phyloP scores from a whole-genome alignment of 768 basidiomycete species.

The Trametes sanguinea region DNA sequence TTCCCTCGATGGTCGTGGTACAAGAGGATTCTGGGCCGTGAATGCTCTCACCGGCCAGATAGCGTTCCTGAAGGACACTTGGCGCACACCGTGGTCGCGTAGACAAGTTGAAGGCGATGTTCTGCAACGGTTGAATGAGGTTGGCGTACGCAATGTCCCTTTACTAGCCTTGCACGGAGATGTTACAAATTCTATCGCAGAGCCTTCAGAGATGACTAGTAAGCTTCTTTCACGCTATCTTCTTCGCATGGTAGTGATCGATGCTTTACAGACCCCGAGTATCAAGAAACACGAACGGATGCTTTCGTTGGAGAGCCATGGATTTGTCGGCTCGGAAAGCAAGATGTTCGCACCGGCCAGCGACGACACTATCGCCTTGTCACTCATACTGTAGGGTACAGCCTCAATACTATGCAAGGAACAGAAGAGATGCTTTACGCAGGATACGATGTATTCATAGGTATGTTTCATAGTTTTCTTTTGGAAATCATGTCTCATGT shows the following conservation, averaged over 20 bases:
- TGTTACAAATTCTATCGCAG: not conserved
- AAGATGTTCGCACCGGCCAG: not conserved
- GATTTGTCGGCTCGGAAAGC: not conserved
- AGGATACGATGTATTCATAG: not conserved
- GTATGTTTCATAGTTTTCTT: not conserved
- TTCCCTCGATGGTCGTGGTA: conserved; percentile 3
- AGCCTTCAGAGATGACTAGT: no score
- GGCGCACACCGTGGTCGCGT: not conserved
- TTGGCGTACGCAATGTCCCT: conserved; percentile 8
- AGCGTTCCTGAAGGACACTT: conserved; percentile 16
- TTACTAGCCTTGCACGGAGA: conserved; percentile 4
- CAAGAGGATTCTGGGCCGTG: conserved; percentile 18
- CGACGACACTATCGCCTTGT: not conserved
- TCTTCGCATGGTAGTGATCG: no score
- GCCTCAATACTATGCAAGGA: not conserved
- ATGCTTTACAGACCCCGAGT: not conserved
- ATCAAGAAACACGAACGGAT: not conserved
- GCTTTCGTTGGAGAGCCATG: not conserved
- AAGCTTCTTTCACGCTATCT: no score
- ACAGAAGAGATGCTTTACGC: conserved; percentile 10
- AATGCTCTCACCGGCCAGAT: not conserved
- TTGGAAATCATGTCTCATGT: no score
- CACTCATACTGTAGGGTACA: not conserved
- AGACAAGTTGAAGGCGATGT: conserved; percentile 1
- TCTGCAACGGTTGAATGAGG: not conserved